phyloP scores from a whole-genome alignment of 257 asterid genomes.

The Echium plantagineum region DNA sequence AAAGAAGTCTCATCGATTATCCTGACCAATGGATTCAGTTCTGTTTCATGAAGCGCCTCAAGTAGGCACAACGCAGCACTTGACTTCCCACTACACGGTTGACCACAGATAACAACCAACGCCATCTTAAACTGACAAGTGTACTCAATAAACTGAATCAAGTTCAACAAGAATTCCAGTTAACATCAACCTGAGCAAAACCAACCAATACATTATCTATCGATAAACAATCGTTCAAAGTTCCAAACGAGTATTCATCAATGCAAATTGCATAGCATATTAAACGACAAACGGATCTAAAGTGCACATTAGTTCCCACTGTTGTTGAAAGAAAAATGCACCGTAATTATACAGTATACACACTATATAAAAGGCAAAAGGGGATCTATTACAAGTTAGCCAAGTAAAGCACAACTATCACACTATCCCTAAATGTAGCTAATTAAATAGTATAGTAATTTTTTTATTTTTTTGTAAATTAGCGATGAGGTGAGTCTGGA shows the following conservation, averaged over 20 bases:
- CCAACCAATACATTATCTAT: not conserved
- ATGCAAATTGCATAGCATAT: no score
- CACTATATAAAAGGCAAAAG: no score
- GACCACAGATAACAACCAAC: slow-evolving; percentile 93
- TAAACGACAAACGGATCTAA: no score
- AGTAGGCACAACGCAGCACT: slow-evolving; percentile 60
- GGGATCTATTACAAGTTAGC: no score
- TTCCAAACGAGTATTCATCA: not conserved
- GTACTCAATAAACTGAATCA: not conserved
- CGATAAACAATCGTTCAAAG: not conserved
- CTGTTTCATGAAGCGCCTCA: slow-evolving; percentile 72
- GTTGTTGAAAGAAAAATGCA: no score
- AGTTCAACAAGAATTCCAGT: not conserved
- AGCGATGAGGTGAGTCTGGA: no score
- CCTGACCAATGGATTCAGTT: slow-evolving; percentile 49
- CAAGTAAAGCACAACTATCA: no score
- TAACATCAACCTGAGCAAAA: not conserved
- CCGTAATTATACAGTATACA: no score
- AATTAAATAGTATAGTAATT: no score
- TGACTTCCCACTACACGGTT: slow-evolving; percentile 93
- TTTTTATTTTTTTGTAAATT: no score
- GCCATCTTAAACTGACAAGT: slow-evolving; percentile 40
- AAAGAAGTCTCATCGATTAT: slow-evolving; percentile 66
- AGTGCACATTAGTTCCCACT: no score
- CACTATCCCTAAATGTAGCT: no score